Base-by-base conservation (phyloP, 2,329 filamentous ascomycete genomes). In the Fusarium devonianum region DNA sequence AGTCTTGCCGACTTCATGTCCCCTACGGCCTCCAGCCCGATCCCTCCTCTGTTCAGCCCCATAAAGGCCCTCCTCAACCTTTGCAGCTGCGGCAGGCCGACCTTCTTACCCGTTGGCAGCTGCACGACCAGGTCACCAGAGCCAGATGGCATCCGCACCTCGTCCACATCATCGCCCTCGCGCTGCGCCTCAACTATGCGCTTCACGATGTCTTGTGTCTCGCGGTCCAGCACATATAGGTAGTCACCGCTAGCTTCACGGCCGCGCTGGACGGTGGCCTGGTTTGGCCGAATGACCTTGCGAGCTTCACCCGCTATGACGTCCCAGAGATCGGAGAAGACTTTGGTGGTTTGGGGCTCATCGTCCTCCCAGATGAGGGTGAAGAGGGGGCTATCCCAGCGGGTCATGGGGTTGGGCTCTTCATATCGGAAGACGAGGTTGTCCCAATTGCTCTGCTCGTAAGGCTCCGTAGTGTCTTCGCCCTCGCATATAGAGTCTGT, bases 321-420 rank as follows among this genome's bases (percentile, higher is more conserved):
- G 30, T 92, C 88, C 90, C 89, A 94, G 47, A 94, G 81, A 47
- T 80, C 78, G 36, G 87, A 83, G 53, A 85, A 88, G 2, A 81
- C 79, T 52, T 73, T 70, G 22, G 62, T 70, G 8, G 78, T 68
- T 64, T 85, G 84, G n/a, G 80, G 80, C 48, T 79, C 79, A 46
- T 81, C 81, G 67, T 95, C 90, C 33, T 92, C 86, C 78, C 87
- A 89, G 9, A 90, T 80, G 0, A 94, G 79, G 4, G 88, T 88
- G 71, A 93, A 94, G 3, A 94, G 78, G 2, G 90, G 90, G 44
- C 86, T 88, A 69, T 95, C 90, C 90, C 90, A 95, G 32, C 89
- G 77, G 3, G 82, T 87, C 88, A 93, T 92, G 16, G 86, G 83
- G 68, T 93, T 94, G 11, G 90, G 90, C 72, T 95, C 90, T 71